phyloP scores from a whole-genome alignment of 2,329 filamentous ascomycete genomes.

The Aspergillus sp. region DNA sequence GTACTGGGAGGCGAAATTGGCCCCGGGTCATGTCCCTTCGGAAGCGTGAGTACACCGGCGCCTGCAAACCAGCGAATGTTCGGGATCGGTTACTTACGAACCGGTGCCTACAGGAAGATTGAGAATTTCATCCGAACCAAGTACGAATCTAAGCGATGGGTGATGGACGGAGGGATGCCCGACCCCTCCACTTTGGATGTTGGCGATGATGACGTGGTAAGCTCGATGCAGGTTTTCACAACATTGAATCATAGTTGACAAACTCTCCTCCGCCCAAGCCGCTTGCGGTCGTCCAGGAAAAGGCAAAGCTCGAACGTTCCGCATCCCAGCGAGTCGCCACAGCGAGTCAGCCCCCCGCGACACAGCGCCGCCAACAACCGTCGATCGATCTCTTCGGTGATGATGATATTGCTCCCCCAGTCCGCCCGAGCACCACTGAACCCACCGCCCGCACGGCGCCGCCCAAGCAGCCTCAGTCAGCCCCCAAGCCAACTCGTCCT shows the following conservation, averaged over 20 bases:
- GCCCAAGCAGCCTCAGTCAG: conserved; percentile 57
- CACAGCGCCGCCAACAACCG: conserved; percentile 44
- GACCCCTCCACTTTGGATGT: conserved; percentile 88
- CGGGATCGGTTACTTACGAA: conserved; percentile 10
- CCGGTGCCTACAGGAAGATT: conserved; percentile 65
- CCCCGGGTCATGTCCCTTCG: conserved; percentile 84
- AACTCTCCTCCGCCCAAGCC: conserved; percentile 46
- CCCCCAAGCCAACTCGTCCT: conserved; percentile 63
- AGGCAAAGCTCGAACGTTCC: conserved; percentile 65
- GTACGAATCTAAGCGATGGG: conserved; percentile 98
- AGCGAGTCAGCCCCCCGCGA: conserved; percentile 46
- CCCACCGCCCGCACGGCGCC: conserved; percentile 59
- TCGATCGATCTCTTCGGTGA: conserved; percentile 82
- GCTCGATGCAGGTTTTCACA: conserved; percentile 37
- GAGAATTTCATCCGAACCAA: conserved; percentile 99
- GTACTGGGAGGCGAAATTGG: conserved; percentile 94
- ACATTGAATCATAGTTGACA: conserved; percentile 2
- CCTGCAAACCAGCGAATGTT: background rate
- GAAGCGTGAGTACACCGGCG: conserved; percentile 60
- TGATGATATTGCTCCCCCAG: conserved; percentile 62
- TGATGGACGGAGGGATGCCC: conserved; percentile 95
- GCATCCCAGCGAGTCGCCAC: conserved; percentile 52
- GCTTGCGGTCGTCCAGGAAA: conserved; percentile 66
- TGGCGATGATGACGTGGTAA: conserved; percentile 76
- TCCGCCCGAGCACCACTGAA: conserved; percentile 71